Conservation (phyloP, 2,329 filamentous ascomycete species). For the Paecilomyces sp. region DNA sequence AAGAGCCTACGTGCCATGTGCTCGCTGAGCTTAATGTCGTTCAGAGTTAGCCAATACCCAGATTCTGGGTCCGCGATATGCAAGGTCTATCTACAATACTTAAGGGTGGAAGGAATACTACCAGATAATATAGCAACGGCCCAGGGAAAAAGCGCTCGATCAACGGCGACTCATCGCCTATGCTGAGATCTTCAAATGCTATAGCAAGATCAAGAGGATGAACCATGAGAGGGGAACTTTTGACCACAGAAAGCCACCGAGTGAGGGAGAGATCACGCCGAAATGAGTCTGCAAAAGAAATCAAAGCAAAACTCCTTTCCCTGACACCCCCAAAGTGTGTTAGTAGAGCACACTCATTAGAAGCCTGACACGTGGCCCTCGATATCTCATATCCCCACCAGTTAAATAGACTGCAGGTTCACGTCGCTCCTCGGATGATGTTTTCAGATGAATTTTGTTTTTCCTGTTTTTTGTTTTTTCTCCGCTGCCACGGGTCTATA, state of each 20-base stretch:
- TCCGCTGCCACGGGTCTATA: neutral
- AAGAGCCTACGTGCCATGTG: too few species aligned
- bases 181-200: neutral
- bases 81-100: neutral
- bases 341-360: neutral
- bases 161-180: neutral
- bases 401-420: conserved; percentile 5
- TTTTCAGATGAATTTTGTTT: neutral
- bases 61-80: neutral
- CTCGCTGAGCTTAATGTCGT: neutral
- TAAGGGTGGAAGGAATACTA: neutral
- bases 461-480: neutral
- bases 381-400: neutral
- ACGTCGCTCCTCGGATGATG: neutral
- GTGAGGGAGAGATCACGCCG: neutral
- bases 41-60: neutral
- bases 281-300: neutral
- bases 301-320: neutral
- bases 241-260: neutral
- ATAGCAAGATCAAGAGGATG: neutral
- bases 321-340: neutral
- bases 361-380: neutral
- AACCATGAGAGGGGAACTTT: neutral
- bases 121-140: neutral
- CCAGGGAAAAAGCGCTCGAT: neutral